Conservation (phyloP, 2,329 filamentous ascomycete species). For the Exophiala lecanii-corni region DNA sequence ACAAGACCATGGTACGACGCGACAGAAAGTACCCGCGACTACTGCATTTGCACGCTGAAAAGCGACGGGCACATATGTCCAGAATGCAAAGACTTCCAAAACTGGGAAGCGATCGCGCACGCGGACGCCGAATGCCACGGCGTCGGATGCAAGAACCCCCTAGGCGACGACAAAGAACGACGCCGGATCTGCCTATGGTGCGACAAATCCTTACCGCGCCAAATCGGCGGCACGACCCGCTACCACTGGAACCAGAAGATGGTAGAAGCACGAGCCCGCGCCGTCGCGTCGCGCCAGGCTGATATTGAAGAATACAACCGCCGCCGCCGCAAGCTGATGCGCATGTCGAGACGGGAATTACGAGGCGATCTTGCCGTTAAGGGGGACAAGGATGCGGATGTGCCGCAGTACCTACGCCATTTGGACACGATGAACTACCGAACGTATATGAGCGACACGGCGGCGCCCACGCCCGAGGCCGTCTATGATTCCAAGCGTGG, state of each 20-base stretch:
- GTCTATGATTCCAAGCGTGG: slow-evolving; percentile 26
- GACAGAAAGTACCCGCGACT: slow-evolving; percentile 21
- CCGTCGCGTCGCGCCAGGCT: slow-evolving; percentile 21
- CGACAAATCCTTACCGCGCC: slow-evolving; percentile 25
- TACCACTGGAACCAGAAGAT: slow-evolving; percentile 25
- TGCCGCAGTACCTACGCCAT: slow-evolving; percentile 24
- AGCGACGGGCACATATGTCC: slow-evolving; percentile 29
- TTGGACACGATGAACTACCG: slow-evolving; percentile 27
- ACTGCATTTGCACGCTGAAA: slow-evolving; percentile 28
- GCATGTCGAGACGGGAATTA: slow-evolving; percentile 26
- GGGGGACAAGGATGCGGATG: slow-evolving; percentile 23
- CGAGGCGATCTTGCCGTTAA: slow-evolving; percentile 23
- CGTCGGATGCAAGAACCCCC: slow-evolving; percentile 23
- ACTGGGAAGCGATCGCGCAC: slow-evolving; percentile 21
- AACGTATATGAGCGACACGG: slow-evolving; percentile 15
- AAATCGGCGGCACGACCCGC: slow-evolving; percentile 23
- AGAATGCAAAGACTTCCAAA: slow-evolving; percentile 29
- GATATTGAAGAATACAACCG: slow-evolving; percentile 26
- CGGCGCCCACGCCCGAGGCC: slow-evolving; percentile 18
- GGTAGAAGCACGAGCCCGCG: slow-evolving; percentile 22
- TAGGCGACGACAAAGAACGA: slow-evolving; percentile 27
- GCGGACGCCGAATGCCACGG: slow-evolving; percentile 25
- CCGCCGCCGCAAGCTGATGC: slow-evolving; percentile 15
- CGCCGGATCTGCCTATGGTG: slow-evolving; percentile 33
- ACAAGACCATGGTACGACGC: slow-evolving; percentile 15